Conservation (phyloP, 768 basidiomycete species). For the Lanmaoa rubissima region DNA sequence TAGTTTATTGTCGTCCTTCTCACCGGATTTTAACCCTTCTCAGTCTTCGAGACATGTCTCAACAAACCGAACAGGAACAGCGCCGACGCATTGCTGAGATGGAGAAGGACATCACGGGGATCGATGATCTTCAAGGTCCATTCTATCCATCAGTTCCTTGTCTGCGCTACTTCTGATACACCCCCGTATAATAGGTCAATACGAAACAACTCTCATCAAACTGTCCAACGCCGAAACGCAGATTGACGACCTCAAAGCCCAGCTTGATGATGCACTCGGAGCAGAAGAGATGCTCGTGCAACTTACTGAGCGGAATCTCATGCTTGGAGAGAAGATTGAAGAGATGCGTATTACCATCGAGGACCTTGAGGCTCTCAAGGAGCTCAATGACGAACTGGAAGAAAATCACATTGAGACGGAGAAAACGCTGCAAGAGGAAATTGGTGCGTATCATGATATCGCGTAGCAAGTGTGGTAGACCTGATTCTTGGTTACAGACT, state of each 20-base stretch:
- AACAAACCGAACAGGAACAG: conserved; percentile 85
- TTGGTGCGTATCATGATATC: conserved; percentile 52
- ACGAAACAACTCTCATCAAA: conserved; percentile 76
- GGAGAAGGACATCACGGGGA: conserved; percentile 78
- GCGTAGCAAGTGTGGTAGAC: not conserved
- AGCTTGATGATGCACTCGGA: conserved; percentile 92
- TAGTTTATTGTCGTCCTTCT: not conserved
- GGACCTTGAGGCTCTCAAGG: conserved; percentile 93
- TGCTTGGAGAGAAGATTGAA: conserved; percentile 96
- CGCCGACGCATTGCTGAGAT: conserved; percentile 78
- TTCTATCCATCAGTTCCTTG: not conserved
- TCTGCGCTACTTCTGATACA: conserved; percentile 3
- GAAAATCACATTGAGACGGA: conserved; percentile 95
- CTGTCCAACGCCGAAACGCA: conserved; percentile 87
- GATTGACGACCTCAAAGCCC: conserved; percentile 89
- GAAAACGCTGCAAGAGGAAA: conserved; percentile 83
- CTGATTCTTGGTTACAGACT: conserved; percentile 42
- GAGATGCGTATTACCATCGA: conserved; percentile 96
- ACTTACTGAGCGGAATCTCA: conserved; percentile 90
- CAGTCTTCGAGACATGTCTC: conserved; percentile 85
- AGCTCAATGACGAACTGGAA: conserved; percentile 95
- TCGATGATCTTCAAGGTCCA: conserved; percentile 80
- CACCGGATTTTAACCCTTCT: not conserved
- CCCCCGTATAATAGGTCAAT: conserved; percentile 51
- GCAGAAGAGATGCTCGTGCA: conserved; percentile 97